Conservation (phyloP, 768 basidiomycete species). For the Lentinula edodes region DNA sequence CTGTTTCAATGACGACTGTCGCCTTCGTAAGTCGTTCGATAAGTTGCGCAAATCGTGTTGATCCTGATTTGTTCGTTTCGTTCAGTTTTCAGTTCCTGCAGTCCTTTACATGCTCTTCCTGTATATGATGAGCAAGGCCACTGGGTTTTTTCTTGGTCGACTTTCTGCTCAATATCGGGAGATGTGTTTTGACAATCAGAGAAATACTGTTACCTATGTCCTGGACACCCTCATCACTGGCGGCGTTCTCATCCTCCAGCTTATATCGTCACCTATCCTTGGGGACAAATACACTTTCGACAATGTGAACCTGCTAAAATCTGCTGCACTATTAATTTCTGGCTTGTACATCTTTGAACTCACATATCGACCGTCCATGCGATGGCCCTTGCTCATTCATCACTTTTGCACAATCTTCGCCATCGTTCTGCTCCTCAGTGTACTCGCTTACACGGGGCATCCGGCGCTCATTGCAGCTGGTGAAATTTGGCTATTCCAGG, state of each 20-base stretch:
- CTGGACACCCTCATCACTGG: neutral
- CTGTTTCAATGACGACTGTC: neutral
- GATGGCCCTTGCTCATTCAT: neutral
- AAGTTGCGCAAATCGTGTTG: neutral
- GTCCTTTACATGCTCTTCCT: conserved; percentile 1
- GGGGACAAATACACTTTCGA: neutral
- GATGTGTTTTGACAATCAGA: neutral
- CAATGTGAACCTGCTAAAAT: neutral
- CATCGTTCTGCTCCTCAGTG: neutral
- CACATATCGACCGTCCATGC: neutral
- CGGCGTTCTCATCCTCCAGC: neutral
- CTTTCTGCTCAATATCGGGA: neutral
- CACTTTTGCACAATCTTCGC: conserved; percentile 1
- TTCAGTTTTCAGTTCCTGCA: neutral
- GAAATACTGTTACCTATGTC: neutral
- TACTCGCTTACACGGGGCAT: neutral
- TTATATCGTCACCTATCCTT: neutral
- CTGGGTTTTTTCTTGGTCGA: neutral
- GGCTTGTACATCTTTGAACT: conserved; percentile 1
- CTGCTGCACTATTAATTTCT: neutral
- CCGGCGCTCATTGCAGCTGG: neutral
- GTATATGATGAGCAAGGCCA: neutral
- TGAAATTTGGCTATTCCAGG: neutral
- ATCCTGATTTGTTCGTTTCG: neutral
- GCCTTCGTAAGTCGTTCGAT: neutral